phyloP scores from a whole-genome alignment of 129 eudicot species.

The Flaveria ramosissima region DNA sequence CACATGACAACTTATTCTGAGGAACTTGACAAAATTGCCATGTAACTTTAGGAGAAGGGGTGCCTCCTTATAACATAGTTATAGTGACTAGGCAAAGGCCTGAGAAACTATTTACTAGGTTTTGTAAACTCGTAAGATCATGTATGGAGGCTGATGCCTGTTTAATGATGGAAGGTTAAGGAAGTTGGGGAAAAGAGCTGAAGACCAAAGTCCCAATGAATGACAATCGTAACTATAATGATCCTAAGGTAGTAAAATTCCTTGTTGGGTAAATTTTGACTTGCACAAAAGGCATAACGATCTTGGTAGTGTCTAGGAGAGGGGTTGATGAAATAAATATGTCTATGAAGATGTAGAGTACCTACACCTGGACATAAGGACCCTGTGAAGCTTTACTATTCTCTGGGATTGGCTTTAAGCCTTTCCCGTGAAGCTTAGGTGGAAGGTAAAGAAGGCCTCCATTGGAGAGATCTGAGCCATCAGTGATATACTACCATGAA shows the following conservation, averaged over 20 bases:
- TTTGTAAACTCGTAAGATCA: not conserved
- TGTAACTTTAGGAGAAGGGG: too few relatives aligned
- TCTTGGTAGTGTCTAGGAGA: not conserved
- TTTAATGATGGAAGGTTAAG: constrained; percentile 15
- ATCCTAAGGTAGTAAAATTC: not conserved
- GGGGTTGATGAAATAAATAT: not conserved
- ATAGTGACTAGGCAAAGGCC: too few relatives aligned
- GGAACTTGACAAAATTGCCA: too few relatives aligned
- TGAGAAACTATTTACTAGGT: not conserved
- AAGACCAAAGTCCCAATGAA: constrained; percentile 12
- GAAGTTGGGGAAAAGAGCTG: constrained; percentile 1
- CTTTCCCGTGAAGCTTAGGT: constrained; percentile 5
- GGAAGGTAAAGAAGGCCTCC: constrained; percentile 13
- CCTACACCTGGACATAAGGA: not conserved
- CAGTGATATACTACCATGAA: not conserved
- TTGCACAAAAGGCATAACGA: not conserved
- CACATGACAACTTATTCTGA: too few relatives aligned
- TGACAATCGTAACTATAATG: not conserved
- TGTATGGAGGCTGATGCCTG: constrained; percentile 12
- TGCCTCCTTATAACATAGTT: too few relatives aligned
- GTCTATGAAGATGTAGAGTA: not conserved
- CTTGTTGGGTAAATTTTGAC: not conserved
- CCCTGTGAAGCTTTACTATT: not conserved
- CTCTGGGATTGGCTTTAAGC: not conserved
- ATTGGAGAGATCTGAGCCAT: not conserved